Conservation (phyloP, 1,284 basidiomycete genomes). For the Dichomitus squalens region DNA sequence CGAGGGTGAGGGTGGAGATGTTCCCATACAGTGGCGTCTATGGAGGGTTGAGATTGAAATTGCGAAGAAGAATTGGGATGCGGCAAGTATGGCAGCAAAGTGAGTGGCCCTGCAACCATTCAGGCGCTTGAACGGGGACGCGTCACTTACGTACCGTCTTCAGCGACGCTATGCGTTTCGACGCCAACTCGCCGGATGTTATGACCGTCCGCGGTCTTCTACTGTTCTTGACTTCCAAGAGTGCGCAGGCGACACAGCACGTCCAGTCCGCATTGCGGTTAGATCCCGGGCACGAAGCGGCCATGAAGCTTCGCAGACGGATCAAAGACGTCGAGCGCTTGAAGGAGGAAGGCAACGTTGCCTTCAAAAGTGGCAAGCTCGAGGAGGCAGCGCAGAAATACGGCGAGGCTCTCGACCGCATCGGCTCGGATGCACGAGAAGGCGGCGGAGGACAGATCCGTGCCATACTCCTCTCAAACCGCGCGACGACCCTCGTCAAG, state of each 20-base stretch:
- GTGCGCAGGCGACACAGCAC: slow-evolving; percentile 75
- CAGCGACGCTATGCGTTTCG: slow-evolving; percentile 76
- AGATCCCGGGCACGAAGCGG: slow-evolving; percentile 78
- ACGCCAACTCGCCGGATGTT: slow-evolving; percentile 77
- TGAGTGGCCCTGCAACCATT: slow-evolving; percentile 30
- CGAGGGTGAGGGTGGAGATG: slow-evolving; percentile 72
- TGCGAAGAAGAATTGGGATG: slow-evolving; percentile 68
- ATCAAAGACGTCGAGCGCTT: slow-evolving; percentile 78
- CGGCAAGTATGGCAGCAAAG: slow-evolving; percentile 73
- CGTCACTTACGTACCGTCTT: neutral
- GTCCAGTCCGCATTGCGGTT: slow-evolving; percentile 72
- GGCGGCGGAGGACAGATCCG: slow-evolving; percentile 76
- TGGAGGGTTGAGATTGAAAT: slow-evolving; percentile 81
- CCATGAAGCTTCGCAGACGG: slow-evolving; percentile 73
- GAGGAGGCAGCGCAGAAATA: slow-evolving; percentile 73
- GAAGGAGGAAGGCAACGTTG: slow-evolving; percentile 84
- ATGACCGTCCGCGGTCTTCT: slow-evolving; percentile 82
- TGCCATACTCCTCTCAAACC: slow-evolving; percentile 81
- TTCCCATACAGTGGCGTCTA: slow-evolving; percentile 76
- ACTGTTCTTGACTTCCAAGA: slow-evolving; percentile 74
- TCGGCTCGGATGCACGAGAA: slow-evolving; percentile 67
- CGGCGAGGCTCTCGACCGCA: slow-evolving; percentile 68
- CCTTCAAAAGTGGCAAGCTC: slow-evolving; percentile 70
- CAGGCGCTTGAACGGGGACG: no score
- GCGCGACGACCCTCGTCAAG: slow-evolving; percentile 82